A percentile compares a stretch with the other conserved stretches of the same genome.
Conservation (phyloP, 139 green algal genomes). For the Closterium sp. region DNA sequence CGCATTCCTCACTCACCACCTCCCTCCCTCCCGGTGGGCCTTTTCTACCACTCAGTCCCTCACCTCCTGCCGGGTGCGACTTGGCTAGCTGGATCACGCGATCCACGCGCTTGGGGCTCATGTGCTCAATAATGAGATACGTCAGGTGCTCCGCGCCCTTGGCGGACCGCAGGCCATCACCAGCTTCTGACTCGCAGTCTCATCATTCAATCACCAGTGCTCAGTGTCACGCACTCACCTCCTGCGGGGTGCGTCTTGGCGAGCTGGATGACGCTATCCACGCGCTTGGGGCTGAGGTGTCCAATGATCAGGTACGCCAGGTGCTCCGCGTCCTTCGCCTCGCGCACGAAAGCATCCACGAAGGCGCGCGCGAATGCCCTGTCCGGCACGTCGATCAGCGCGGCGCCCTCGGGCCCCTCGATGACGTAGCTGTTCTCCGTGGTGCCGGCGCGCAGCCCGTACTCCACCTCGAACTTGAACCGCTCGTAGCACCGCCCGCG, state of each 20-base stretch:
- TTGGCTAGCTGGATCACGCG: no score
- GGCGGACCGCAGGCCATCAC: no score
- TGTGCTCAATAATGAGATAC: no score
- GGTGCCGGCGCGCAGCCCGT: slow-evolving; percentile 76
- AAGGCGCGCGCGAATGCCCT: slow-evolving; percentile 69
- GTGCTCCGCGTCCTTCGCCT: slow-evolving; percentile 41
- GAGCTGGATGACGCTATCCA: slow-evolving; percentile 69
- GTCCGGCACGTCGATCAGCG: slow-evolving; percentile 68
- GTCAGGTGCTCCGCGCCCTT: no score
- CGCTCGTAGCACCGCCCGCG: slow-evolving; percentile 27
- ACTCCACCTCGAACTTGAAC: slow-evolving; percentile 66
- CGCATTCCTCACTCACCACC: no score
- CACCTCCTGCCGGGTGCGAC: neutral
- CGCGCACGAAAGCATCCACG: slow-evolving; percentile 52
- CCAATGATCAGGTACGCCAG: slow-evolving; percentile 75
- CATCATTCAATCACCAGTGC: no score
- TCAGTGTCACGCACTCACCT: neutral
- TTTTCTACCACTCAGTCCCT: neutral
- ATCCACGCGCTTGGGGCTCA: no score
- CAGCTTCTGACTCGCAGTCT: no score
- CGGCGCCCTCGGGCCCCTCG: slow-evolving; percentile 30
- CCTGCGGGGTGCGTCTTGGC: slow-evolving; percentile 47
- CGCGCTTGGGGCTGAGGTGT: slow-evolving; percentile 79
- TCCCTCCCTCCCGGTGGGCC: neutral
- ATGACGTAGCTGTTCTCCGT: slow-evolving; percentile 91